phyloP scores from a whole-genome alignment of 805 yeast species.

The Saturnispora kantuleensis region DNA sequence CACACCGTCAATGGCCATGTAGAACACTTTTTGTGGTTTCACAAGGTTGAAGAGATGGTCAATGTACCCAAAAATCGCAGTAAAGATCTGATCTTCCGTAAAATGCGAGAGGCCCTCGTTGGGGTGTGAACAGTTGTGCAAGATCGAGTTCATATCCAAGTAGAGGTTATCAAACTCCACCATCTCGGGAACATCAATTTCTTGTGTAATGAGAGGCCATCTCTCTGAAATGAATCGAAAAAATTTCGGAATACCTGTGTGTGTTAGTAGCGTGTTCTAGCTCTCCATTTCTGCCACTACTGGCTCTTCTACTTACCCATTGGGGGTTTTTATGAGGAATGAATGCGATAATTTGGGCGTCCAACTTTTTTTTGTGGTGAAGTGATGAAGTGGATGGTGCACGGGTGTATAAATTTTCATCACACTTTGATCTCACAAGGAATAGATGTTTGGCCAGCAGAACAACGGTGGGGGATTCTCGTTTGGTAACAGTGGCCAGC shows the following conservation, averaged over 20 bases:
- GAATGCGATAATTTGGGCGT: neutral
- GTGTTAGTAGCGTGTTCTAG: neutral
- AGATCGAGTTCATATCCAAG: conserved; percentile 94
- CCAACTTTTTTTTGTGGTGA: neutral
- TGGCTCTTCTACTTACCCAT: neutral
- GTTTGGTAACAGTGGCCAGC: neutral
- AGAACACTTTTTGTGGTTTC: conserved; percentile 75
- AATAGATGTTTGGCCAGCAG: neutral
- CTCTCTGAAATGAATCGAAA: conserved; percentile 95
- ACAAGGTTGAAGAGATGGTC: conserved; percentile 87
- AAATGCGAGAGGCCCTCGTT: conserved; percentile 53
- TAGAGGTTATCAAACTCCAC: conserved; percentile 94
- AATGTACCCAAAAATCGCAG: conserved; percentile 86
- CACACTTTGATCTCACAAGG: neutral
- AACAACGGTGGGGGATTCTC: neutral
- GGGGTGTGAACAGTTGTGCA: conserved; percentile 88
- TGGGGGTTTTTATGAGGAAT: neutral
- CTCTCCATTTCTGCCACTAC: too few relatives aligned
- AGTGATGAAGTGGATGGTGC: neutral
- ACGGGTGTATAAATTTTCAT: neutral
- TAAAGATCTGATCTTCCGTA: conserved; percentile 85
- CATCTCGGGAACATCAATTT: conserved; percentile 68
- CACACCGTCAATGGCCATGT: conserved; percentile 98
- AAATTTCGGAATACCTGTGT: conserved; percentile 87
- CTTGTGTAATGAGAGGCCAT: conserved; percentile 93